phyloP scores from a whole-genome alignment of 306 rosid species.

The Alnus rubra region DNA sequence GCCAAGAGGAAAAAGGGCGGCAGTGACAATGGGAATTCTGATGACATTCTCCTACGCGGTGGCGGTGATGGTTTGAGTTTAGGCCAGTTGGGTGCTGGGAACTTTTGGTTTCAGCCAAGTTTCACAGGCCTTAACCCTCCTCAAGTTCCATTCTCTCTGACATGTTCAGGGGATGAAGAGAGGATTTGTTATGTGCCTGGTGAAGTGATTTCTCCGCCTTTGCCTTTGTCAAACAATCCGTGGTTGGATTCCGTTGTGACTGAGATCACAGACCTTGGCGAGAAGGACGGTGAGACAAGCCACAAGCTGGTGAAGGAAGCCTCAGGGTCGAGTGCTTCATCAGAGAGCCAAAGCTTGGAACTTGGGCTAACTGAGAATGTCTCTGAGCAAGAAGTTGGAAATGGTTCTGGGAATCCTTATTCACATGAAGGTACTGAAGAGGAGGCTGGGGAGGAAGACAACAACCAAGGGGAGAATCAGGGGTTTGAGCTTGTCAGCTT shows the following conservation, averaged over 20 bases:
- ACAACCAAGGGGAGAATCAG: slow-evolving; percentile 48
- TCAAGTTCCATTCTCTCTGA: slow-evolving; percentile 51
- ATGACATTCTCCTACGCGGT: slow-evolving; percentile 22
- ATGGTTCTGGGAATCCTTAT: slow-evolving; percentile 61
- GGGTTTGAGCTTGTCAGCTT: slow-evolving; percentile 75
- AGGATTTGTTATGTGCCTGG: slow-evolving; percentile 68
- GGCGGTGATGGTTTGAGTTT: slow-evolving; percentile 47
- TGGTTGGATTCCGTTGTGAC: slow-evolving; percentile 71
- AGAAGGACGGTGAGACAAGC: slow-evolving; percentile 52
- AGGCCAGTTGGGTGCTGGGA: slow-evolving; percentile 52
- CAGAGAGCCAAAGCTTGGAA: slow-evolving; percentile 62
- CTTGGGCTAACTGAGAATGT: slow-evolving; percentile 54
- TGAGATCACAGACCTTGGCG: slow-evolving; percentile 67
- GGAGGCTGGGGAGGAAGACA: slow-evolving; percentile 56
- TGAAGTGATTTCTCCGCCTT: slow-evolving; percentile 59
- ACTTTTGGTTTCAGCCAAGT: slow-evolving; percentile 62
- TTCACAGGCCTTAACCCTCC: slow-evolving; percentile 25
- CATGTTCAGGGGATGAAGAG: slow-evolving; percentile 63
- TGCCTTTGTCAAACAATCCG: slow-evolving; percentile 50
- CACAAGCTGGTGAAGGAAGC: slow-evolving; percentile 44
- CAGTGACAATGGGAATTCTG: slow-evolving; percentile 32
- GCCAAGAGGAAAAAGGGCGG: slow-evolving; percentile 76
- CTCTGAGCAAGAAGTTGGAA: slow-evolving; percentile 66
- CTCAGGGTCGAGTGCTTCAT: slow-evolving; percentile 68
- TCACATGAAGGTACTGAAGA: slow-evolving; percentile 48